These are phyloP conservation scores for Ceratobasidium sp. DNA, from an alignment of 1,284 basidiomycete species.

Conservation along the genomic window DNA sequence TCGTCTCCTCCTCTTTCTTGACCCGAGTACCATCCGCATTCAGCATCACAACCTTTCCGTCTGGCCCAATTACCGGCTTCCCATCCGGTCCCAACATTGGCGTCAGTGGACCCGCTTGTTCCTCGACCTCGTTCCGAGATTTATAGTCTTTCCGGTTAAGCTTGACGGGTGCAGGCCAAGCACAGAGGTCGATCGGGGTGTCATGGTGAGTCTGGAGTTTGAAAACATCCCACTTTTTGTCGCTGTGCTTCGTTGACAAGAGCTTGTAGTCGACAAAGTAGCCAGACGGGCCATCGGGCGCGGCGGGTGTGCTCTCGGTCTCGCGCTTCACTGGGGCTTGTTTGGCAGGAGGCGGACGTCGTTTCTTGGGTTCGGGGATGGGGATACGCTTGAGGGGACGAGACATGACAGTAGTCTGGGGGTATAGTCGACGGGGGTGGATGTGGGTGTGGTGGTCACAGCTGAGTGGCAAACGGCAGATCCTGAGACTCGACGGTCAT, in stretches of 20 bases:
- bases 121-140: conserved; percentile 51
- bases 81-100: conserved; percentile 82
- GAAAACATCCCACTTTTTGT: conserved; percentile 74
- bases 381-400: conserved; percentile 39
- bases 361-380: conserved; percentile 37
- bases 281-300: conserved; percentile 38
- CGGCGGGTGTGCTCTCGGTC: conserved; percentile 27
- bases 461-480: conserved; percentile 11
- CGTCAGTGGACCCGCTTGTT: conserved; percentile 48
- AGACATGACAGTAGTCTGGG: neutral
- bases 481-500: conserved; percentile 29
- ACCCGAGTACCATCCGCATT: conserved; percentile 77
- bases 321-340: conserved; percentile 20
- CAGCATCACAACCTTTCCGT: conserved; percentile 83
- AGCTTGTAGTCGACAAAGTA: conserved; percentile 70
- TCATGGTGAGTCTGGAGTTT: conserved; percentile 70
- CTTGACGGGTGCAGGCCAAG: conserved; percentile 71
- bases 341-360: conserved; percentile 25
- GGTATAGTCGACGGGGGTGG: neutral
- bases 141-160: conserved; percentile 85
- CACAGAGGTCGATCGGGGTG: conserved; percentile 70
- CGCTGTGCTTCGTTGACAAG: conserved; percentile 79
- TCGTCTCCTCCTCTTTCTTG: conserved; percentile 64
- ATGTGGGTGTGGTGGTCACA: conserved; percentile 13
- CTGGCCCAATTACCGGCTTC: conserved; percentile 79